Evolutionary conservation across 495 filamentous ascomycete species (phyloP).

Genomic region (Xylaria flabelliformis): DNA sequence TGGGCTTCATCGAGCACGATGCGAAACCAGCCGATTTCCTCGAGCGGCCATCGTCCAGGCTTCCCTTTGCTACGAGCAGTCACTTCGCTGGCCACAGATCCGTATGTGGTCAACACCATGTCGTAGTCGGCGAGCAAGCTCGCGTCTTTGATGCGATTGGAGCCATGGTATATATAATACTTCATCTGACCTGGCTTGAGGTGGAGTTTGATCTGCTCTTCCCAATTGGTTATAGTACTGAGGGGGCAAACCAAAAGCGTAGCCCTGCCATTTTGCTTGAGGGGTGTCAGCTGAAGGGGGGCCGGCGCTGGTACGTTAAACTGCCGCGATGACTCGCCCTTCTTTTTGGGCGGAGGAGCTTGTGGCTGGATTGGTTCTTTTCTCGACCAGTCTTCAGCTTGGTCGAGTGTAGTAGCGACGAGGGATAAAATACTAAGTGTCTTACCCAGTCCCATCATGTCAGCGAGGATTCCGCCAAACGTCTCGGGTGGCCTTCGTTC

Average conservation of each 20-base stretch:
- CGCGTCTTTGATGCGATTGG: constrained; percentile 69
- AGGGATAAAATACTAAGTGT: constrained; percentile 88
- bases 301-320: constrained; percentile 47
- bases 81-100: constrained; percentile 81
- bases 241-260: constrained; percentile 92
- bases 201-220: constrained; percentile 85
- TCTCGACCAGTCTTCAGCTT: constrained; percentile 64
- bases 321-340: constrained; percentile 37
- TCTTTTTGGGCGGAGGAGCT: constrained; percentile 42
- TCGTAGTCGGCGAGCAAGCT: constrained; percentile 74
- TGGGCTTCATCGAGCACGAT: constrained; percentile 97
- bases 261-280: constrained; percentile 72
- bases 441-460: constrained; percentile 98
- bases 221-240: constrained; percentile 91
- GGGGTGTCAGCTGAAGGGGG: constrained; percentile 48
- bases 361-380: constrained; percentile 48
- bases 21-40: constrained; percentile 86
- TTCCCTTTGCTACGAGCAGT: constrained; percentile 63
- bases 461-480: constrained; percentile 88
- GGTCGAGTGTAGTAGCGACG: constrained; percentile 64
- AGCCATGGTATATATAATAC: constrained; percentile 86
- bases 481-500: constrained; percentile 70
- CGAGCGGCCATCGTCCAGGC: constrained; percentile 67
- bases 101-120: constrained; percentile 90
- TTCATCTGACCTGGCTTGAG: constrained; percentile 63